These are phyloP conservation scores for Coemansia asiatica DNA, from an alignment of 192 early-diverging fungal species.

Conservation along the genomic window DNA sequence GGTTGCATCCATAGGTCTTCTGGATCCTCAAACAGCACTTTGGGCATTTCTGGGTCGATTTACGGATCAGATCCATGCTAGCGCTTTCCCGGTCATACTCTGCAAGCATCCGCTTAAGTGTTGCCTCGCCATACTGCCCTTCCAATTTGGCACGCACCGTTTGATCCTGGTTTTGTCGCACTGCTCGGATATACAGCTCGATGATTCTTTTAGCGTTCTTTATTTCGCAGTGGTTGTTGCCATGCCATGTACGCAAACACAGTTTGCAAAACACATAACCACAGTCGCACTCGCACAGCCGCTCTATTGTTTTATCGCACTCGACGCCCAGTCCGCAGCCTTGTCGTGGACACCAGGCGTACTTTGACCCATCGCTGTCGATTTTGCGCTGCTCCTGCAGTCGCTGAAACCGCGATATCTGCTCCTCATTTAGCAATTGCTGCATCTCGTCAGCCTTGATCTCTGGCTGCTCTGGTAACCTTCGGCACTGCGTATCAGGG, in stretches of 20 bases:
- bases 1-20: constrained; percentile 35
- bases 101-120: constrained; percentile 11
- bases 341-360: constrained; percentile 21
- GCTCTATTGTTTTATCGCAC: not conserved
- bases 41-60: constrained; percentile 17
- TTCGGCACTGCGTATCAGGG: constrained; percentile 14
- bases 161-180: not conserved
- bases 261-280: constrained; percentile 25
- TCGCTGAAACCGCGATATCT: not conserved
- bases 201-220: constrained; percentile 2
- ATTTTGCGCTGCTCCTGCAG: constrained; percentile 19
- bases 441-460: not conserved
- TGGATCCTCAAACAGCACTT: constrained; percentile 13
- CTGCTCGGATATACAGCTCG: constrained; percentile 9
- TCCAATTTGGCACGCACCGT: constrained; percentile 5
- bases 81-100: constrained; percentile 1
- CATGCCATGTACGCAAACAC: constrained; percentile 29
- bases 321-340: constrained; percentile 15
- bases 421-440: not conserved
- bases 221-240: constrained; percentile 18
- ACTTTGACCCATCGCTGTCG: constrained; percentile 9
- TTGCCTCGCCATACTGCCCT: constrained; percentile 10
- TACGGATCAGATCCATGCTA: not conserved
- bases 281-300: constrained; percentile 18
- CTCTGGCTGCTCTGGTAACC: not conserved